These are phyloP conservation scores for Pythium biforme DNA, from an alignment of 352 stramenopile species.

Conservation along the genomic window DNA sequence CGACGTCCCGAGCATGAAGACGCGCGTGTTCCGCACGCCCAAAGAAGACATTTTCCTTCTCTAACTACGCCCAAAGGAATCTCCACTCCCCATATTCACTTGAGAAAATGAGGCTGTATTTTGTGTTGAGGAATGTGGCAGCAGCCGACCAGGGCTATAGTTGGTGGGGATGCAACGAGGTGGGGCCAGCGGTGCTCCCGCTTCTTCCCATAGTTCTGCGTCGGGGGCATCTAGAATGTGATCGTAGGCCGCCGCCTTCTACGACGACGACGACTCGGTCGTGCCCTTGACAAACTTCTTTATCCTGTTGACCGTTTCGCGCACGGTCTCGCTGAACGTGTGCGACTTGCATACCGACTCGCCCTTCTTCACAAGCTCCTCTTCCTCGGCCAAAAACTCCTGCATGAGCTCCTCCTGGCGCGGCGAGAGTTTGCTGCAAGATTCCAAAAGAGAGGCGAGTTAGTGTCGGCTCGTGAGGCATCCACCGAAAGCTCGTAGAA, in stretches of 20 bases:
- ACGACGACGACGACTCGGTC: constrained; percentile 18
- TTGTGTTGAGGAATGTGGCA: background rate
- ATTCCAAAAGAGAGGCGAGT: no score
- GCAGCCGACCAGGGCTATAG: no score
- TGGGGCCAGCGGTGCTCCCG: no score
- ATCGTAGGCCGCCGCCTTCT: no score
- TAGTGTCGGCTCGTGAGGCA: no score
- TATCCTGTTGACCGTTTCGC: constrained; percentile 85
- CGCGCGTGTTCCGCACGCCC: constrained; percentile 74
- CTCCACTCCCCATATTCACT: no score
- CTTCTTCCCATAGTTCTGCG: no score
- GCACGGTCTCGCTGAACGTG: constrained; percentile 77
- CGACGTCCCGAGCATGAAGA: constrained; percentile 78
- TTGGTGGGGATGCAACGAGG: no score
- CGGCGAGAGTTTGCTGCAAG: constrained; percentile 79
- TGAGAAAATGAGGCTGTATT: background rate
- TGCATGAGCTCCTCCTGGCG: constrained; percentile 95
- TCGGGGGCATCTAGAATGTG: no score
- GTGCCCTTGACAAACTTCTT: constrained; percentile 86
- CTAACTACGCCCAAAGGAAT: constrained; percentile 23
- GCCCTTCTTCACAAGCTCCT: constrained; percentile 61
- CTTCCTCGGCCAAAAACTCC: constrained; percentile 92
- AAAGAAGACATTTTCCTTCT: constrained; percentile 86
- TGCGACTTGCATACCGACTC: constrained; percentile 81
- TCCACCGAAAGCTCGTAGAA: background rate